phyloP scores from a whole-genome alignment of 352 stramenopile genomes.

The Globisporangium alternatum region DNA sequence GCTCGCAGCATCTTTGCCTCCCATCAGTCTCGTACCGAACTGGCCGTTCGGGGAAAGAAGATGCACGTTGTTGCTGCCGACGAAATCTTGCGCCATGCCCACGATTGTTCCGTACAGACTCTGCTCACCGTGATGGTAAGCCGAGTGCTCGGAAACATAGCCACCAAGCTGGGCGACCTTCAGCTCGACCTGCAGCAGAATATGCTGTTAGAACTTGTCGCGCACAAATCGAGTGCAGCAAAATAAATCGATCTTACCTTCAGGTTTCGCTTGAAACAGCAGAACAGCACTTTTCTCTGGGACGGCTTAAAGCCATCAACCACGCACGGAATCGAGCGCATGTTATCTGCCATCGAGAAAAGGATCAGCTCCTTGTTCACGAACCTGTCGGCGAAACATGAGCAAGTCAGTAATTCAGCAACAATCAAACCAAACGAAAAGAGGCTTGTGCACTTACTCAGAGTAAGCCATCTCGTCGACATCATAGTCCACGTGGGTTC shows the following conservation, averaged over 20 bases:
- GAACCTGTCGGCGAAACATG: conserved; percentile 65
- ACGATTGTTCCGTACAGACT: conserved; percentile 95
- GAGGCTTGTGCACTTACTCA: conserved; percentile 52
- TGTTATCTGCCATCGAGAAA: conserved; percentile 98
- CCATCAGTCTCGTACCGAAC: conserved; percentile 96
- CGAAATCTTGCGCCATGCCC: conserved; percentile 98
- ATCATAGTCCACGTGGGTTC: conserved; percentile 91
- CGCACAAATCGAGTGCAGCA: background rate
- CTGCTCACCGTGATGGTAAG: conserved; percentile 98
- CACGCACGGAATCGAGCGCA: conserved; percentile 94
- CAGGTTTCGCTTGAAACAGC: conserved; percentile 98
- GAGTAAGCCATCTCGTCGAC: conserved; percentile 92
- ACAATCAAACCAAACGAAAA: background rate
- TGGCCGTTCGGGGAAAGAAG: conserved; percentile 95
- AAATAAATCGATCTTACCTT: conserved; percentile 60
- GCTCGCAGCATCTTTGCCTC: conserved; percentile 94
- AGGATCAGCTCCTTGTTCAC: conserved; percentile 99
- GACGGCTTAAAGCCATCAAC: conserved; percentile 99
- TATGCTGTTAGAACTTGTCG: background rate
- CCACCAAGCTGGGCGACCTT: conserved; percentile 94
- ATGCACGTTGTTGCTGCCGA: conserved; percentile 98
- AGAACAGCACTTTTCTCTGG: conserved; percentile 97
- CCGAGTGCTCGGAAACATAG: conserved; percentile 98
- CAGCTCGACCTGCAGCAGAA: conserved; percentile 52
- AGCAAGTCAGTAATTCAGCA: conserved; percentile 3